Evolutionary conservation across 768 basidiomycete genomes (phyloP).

Genomic region (Boletus rubescentipes): DNA sequence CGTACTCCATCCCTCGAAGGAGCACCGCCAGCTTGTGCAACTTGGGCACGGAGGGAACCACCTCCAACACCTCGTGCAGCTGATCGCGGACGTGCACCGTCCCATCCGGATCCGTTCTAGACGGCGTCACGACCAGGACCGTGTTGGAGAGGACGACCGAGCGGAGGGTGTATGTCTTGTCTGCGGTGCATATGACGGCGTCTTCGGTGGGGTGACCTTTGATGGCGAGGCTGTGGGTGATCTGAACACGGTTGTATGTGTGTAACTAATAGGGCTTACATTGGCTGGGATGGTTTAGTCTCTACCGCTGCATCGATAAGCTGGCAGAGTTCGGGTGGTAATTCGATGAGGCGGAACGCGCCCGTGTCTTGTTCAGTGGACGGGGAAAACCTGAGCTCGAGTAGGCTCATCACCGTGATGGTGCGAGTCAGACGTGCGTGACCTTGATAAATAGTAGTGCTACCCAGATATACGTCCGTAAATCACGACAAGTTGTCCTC

Average conservation of each 20-base stretch:
- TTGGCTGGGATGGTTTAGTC: slow-evolving; percentile 31
- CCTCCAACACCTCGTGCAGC: slow-evolving; percentile 81
- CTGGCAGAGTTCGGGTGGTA: slow-evolving; percentile 65
- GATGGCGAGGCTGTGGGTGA: slow-evolving; percentile 56
- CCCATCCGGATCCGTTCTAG: slow-evolving; percentile 35
- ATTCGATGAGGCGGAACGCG: slow-evolving; percentile 69
- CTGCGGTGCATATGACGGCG: slow-evolving; percentile 83
- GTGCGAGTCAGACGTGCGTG: not conserved
- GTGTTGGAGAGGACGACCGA: slow-evolving; percentile 91
- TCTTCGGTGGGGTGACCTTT: slow-evolving; percentile 82
- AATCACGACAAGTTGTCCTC: slow-evolving; percentile 15
- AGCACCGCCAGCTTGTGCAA: slow-evolving; percentile 62
- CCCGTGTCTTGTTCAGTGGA: slow-evolving; percentile 47
- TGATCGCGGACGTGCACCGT: slow-evolving; percentile 74
- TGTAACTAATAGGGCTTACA: slow-evolving; percentile 8
- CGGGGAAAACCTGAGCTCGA: slow-evolving; percentile 53
- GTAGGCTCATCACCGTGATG: slow-evolving; percentile 22
- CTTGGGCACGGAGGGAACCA: slow-evolving; percentile 74
- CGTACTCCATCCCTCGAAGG: slow-evolving; percentile 67
- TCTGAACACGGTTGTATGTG: not conserved
- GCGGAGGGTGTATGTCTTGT: slow-evolving; percentile 79
- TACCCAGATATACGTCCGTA: not conserved
- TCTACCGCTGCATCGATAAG: slow-evolving; percentile 55
- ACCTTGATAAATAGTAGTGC: too few relatives aligned
- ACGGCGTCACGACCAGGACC: slow-evolving; percentile 66